Evolutionary conservation across 176 grass and related monocot genomes (phyloP).

Genomic region (Urochloa ruziziensis): DNA sequence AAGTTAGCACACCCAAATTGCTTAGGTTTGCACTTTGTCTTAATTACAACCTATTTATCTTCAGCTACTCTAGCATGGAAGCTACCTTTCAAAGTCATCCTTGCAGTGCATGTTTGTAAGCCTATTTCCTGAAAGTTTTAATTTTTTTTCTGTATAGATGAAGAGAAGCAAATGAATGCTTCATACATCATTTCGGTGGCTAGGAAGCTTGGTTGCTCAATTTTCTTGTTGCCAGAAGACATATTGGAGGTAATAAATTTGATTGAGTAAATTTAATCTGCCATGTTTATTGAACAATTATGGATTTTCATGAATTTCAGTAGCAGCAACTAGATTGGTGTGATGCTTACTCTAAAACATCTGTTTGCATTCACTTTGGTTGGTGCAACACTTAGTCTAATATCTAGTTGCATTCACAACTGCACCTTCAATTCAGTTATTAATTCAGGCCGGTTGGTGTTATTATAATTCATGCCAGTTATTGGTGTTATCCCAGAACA

Average conservation of each 20-base stretch:
- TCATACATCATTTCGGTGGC: constrained; percentile 96
- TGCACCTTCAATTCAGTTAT: background rate
- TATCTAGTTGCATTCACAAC: background rate
- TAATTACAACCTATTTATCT: background rate
- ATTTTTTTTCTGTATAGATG: constrained; percentile 46
- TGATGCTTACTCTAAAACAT: background rate
- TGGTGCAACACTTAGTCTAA: background rate
- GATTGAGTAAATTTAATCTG: background rate
- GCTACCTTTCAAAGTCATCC: background rate
- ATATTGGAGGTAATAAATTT: constrained; percentile 71
- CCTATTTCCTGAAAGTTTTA: constrained; percentile 25
- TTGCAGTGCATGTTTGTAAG: background rate
- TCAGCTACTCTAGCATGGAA: background rate
- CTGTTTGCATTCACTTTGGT: background rate
- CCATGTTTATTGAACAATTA: background rate
- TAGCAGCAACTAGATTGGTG: background rate
- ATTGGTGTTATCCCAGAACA: background rate
- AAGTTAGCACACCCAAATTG: background rate
- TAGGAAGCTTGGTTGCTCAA: constrained; percentile 97
- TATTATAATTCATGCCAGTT: background rate
- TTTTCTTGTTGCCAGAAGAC: constrained; percentile 96
- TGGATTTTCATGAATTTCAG: background rate
- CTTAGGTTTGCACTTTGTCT: background rate
- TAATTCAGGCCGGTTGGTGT: background rate
- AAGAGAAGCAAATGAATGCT: constrained; percentile 98